These are phyloP conservation scores for Apostasia ramifera DNA, from an alignment of 106 monocot species.

Conservation along the genomic window DNA sequence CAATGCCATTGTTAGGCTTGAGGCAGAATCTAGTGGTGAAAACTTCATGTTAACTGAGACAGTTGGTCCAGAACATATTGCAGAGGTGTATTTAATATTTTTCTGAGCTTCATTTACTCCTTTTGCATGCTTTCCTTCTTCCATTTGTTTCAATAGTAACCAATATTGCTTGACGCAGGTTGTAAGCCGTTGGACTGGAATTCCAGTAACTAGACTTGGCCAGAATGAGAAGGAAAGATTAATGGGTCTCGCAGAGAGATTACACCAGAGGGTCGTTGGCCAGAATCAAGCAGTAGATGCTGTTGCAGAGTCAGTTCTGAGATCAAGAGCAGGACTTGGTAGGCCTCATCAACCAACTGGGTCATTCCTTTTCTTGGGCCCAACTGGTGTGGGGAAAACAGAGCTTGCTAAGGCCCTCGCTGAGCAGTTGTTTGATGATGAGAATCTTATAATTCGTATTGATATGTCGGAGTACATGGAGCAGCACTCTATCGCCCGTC, in stretches of 20 bases:
- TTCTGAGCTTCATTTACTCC: no score
- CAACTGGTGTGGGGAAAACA: constrained; percentile 89
- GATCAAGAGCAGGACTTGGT: constrained; percentile 80
- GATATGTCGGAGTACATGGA: constrained; percentile 99
- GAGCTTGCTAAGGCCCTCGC: constrained; percentile 97
- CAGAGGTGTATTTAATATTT: constrained; percentile 44
- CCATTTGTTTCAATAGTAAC: no score
- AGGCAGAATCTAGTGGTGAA: constrained; percentile 51
- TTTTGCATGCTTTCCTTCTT: no score
- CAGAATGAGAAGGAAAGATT: constrained; percentile 90
- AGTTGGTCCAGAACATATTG: constrained; percentile 88
- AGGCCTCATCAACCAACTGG: constrained; percentile 92
- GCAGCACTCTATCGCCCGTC: constrained; percentile 80
- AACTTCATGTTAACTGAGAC: constrained; percentile 86
- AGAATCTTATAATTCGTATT: constrained; percentile 67
- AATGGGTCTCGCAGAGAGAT: constrained; percentile 61
- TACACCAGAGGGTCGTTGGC: constrained; percentile 85
- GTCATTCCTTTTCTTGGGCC: constrained; percentile 85
- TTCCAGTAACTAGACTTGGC: constrained; percentile 89
- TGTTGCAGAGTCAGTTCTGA: constrained; percentile 82
- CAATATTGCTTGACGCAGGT: constrained; percentile 26
- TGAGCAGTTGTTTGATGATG: constrained; percentile 84
- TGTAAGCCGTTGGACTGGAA: constrained; percentile 86
- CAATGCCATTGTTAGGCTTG: constrained; percentile 65
- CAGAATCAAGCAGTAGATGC: constrained; percentile 79